Base-by-base conservation (phyloP, 352 stramenopile genomes). In the Phytophthora nicotianae region DNA sequence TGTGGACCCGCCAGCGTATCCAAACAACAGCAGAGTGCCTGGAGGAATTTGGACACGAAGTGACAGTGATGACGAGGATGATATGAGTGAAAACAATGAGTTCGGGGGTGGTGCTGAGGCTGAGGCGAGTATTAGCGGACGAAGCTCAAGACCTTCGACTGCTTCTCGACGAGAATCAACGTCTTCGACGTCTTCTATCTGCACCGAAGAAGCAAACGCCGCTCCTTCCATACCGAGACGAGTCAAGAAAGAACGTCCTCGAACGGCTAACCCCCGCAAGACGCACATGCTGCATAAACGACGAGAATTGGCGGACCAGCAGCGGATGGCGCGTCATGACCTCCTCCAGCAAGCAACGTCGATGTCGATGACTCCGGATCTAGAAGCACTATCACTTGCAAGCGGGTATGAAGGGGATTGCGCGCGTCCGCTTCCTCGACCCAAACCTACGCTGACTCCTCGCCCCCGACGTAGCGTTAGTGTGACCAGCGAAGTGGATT, bases 201-300 rank as follows among this genome's bases (percentile, higher is more conserved):
- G 21, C 13, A 38, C 32, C 2, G 50, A 70, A 55, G 49, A 61
- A 65, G 33, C 13, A 32, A 55, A 17, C 19, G 8, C 29, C 26
- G 16, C 23, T 27, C 29, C 14, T 32, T 51, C 23, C 10, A 14
- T 24, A 8, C 42, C 49, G 4, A 47, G 45, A 29, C 67, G 62
- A 11, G 43, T 27, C 2, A 82, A 70, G 35, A 90, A 88, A 43
- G 78, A 89, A 55, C 74, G 82, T 0, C 82, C 82, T 3, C 73
- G 79, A 49, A 90, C 80, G 33, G 82, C 82, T 5, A 78, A 91
- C 49, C 78, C 78, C 6, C 86, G 83, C 59, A 91, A 89, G 57
- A 77, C 72, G 10, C 72, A 70, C 33, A 76, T 88, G 68, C 52
- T 91, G 35, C 79, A 86, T 50, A 78, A 91, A 48, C 68, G 78